Base-by-base conservation (phyloP, 2,329 filamentous ascomycete species). In the Hypoxylon sp. region DNA sequence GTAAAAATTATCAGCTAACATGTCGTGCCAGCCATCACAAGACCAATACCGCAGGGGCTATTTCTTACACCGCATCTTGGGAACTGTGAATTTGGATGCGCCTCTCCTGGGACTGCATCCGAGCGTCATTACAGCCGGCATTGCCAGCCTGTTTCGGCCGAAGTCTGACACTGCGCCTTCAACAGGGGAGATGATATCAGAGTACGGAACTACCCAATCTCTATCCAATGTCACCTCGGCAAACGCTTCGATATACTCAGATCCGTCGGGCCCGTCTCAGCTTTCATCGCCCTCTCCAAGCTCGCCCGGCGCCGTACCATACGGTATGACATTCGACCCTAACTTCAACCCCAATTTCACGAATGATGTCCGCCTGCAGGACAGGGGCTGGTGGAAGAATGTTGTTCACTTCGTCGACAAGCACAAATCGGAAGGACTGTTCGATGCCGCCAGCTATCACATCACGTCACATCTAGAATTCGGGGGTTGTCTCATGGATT, bases 61-160 rank as follows among this genome's bases (percentile, higher is more conserved):
- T 10, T 87, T 91, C 68, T 88, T 87, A 66, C 92, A 97, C 79
- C 86, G 88, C 8, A 91, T 97, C 41, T 77, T 97, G 28, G 94
- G 94, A 0, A 89, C 89, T 4, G 82, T 97, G 58, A 91, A 91
- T 58, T 89, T 97, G 50, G 94, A 97, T 76, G 91, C 91, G 0
- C 94, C 94, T 0, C 93, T 96, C 61, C 81, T 97, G 5, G 94
- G 94, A 3, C 90, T 97, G 74, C 93, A 97, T 76, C 93, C 93
- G 1, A 91, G 94, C 5, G 91, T 97, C 43, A 86, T 97, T 43
- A 85, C 89, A n/a, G 91, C 91, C 37, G 92, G 93, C 1, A 85
- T 97, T 56, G 86, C 89, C 2, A 94, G 92, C 72, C 82, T 97
- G 10, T 95, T 97, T 76, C 79, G 82, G 34, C 76, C 81, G 3